Percentiles rank a stretch among this genome's conserved stretches.
phyloP scores from a whole-genome alignment of 2,329 filamentous ascomycete species.

The Colletotrichum truncatum region DNA sequence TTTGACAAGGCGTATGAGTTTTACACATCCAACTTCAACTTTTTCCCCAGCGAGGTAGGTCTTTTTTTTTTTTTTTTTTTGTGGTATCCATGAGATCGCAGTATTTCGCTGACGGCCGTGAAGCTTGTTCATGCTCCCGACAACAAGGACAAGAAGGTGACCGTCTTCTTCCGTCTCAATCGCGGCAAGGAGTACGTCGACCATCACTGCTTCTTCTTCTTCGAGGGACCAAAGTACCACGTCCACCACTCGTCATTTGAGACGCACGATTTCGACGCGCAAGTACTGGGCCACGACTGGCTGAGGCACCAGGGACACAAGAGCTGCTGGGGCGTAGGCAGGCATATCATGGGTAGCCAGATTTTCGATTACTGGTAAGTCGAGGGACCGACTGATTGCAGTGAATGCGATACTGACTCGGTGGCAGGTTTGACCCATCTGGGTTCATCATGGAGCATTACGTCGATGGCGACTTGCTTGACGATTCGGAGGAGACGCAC shows the following conservation, averaged over 20 bases:
- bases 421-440: conserved; percentile 64
- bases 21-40: conserved; percentile 59
- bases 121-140: conserved; percentile 32
- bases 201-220: conserved; percentile 62
- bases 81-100: too few relatives aligned
- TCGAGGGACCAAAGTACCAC: conserved; percentile 56
- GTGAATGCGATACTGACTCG: neutral
- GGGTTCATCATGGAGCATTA: conserved; percentile 76
- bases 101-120: neutral
- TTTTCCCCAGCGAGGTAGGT: conserved; percentile 57
- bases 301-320: conserved; percentile 69
- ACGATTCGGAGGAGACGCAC: conserved; percentile 60
- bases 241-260: conserved; percentile 77
- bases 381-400: too few relatives aligned
- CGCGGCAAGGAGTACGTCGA: conserved; percentile 55
- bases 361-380: conserved; percentile 61
- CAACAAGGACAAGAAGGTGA: conserved; percentile 45
- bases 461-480: conserved; percentile 73
- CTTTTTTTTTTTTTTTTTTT: too few relatives aligned
- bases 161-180: conserved; percentile 56
- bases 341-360: conserved; percentile 76
- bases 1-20: conserved; percentile 60
- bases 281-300: conserved; percentile 77
- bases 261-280: conserved; percentile 76
- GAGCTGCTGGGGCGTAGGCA: conserved; percentile 75